Evolutionary conservation across 1,284 basidiomycete genomes (phyloP).

Genomic region (Ustilago tritici): DNA sequence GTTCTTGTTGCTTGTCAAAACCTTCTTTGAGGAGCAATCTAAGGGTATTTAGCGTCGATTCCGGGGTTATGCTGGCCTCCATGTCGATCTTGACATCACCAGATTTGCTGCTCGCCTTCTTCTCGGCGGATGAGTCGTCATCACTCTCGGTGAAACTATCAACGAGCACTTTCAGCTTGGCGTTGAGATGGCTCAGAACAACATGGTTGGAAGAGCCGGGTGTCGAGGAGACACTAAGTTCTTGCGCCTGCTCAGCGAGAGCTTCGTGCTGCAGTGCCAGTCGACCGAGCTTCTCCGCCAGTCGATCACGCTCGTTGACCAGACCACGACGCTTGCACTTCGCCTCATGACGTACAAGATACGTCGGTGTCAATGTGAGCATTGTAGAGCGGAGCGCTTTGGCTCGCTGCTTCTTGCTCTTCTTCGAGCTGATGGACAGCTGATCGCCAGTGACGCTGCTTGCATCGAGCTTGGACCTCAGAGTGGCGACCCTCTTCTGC

Average conservation of each 20-base stretch:
- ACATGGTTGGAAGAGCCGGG: constrained; percentile 5
- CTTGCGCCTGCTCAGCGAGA: constrained; percentile 30
- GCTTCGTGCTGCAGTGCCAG: constrained; percentile 40
- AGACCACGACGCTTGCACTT: constrained; percentile 51
- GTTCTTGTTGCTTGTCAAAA: constrained; percentile 33
- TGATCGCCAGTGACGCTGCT: constrained; percentile 21
- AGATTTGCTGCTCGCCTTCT: neutral
- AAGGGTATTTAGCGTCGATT: constrained; percentile 34
- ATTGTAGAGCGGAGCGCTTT: constrained; percentile 38
- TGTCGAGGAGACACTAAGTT: constrained; percentile 12
- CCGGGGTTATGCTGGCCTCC: constrained; percentile 26
- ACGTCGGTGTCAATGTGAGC: constrained; percentile 38
- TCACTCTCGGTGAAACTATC: constrained; percentile 20
- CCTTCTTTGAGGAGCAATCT: constrained; percentile 42
- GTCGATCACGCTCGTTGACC: constrained; percentile 40
- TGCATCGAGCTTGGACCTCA: constrained; percentile 33
- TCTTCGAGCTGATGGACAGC: constrained; percentile 20
- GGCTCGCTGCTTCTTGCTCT: constrained; percentile 29
- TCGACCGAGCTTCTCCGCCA: constrained; percentile 53
- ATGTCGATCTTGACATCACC: constrained; percentile 40
- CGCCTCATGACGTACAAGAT: constrained; percentile 56
- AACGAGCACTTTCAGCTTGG: constrained; percentile 36
- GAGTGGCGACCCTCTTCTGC: constrained; percentile 26
- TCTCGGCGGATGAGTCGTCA: neutral
- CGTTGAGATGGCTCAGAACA: constrained; percentile 42